Conservation (phyloP, 2,329 filamentous ascomycete genomes). For the Ophiostoma sp. region DNA sequence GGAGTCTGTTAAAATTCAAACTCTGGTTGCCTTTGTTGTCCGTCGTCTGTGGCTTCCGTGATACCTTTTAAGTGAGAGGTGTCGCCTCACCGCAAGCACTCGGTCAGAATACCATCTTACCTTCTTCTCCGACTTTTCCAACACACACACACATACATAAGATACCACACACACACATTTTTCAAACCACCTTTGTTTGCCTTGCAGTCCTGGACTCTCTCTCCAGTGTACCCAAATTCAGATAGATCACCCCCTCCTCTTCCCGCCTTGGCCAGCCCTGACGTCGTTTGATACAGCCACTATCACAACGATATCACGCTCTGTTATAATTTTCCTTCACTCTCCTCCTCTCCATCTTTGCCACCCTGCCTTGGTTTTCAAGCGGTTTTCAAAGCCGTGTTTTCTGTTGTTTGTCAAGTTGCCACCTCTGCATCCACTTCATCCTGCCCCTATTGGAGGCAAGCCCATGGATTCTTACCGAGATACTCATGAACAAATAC, state of each 20-base stretch:
- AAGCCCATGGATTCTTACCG: background rate
- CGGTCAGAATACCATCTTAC: background rate
- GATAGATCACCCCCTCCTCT: background rate
- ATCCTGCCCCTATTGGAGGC: background rate
- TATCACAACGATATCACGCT: background rate
- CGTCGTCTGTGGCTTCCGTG: background rate
- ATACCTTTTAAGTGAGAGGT: background rate
- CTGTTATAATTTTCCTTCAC: conserved; percentile 1
- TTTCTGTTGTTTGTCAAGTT: background rate
- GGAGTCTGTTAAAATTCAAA: background rate
- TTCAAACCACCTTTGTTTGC: background rate
- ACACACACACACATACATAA: background rate
- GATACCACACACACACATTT: too few relatives aligned
- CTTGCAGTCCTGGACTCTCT: background rate
- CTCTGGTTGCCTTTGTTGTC: background rate
- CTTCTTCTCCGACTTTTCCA: background rate
- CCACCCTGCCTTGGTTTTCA: background rate
- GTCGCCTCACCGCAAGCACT: conserved; percentile 10
- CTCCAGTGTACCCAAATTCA: background rate
- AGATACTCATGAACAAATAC: conserved; percentile 1
- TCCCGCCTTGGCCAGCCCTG: background rate
- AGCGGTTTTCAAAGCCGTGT: background rate
- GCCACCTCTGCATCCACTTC: conserved; percentile 1
- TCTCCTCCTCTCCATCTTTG: background rate
- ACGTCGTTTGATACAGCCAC: conserved; percentile 4